Base-by-base conservation (phyloP, 2,329 filamentous ascomycete genomes). In the Cytospora schulzeri region DNA sequence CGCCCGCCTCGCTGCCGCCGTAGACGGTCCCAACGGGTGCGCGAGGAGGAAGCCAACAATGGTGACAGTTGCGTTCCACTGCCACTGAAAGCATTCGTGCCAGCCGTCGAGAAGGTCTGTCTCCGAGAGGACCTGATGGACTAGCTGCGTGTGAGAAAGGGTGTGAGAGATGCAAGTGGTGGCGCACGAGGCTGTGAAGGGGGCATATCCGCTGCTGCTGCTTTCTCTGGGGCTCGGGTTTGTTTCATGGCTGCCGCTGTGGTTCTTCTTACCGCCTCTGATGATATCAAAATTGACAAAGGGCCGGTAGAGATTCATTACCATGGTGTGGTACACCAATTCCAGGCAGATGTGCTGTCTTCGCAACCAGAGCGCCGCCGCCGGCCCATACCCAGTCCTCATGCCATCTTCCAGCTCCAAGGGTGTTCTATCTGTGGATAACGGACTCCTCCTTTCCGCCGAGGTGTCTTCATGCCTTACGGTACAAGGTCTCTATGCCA, bases 321-420 rank as follows among this genome's bases (percentile, higher is more conserved):
- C 62, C 12, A 74, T 66, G 48, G 72, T 70, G 64, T 77, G 75
- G 61, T 76, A 76, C 15, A 71, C 65, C 6, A 75, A 67, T 62
- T 77, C 74, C 9, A 77, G 69, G 28, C 74, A 69, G 2, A 77
- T 59, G 6, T 73, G 72, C 60, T 77, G 74, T 8, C 73, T 72
- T 55, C 74, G 74, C 7, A 76, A 67, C 75, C 74, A 76, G 9
- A 68, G 51, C 9, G 75, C 74, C 3, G 69, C 69, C 51, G 71
- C 38, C 14, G 19, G 38, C 38, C 38, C 38, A 41, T 6, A 4
- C 38, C 38, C 38, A 41, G 38, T 15, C 38, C 38, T 17, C 17
- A 41, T 41, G 14, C 38, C 38, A 17, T 17, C 38, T 17, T 19
- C 38, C 38, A 41, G 38, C 38, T 41, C 38, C 38, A 41, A 3